Evolutionary conservation across 805 yeast genomes (phyloP).

Genomic region (Martiniozyma abietophila): DNA sequence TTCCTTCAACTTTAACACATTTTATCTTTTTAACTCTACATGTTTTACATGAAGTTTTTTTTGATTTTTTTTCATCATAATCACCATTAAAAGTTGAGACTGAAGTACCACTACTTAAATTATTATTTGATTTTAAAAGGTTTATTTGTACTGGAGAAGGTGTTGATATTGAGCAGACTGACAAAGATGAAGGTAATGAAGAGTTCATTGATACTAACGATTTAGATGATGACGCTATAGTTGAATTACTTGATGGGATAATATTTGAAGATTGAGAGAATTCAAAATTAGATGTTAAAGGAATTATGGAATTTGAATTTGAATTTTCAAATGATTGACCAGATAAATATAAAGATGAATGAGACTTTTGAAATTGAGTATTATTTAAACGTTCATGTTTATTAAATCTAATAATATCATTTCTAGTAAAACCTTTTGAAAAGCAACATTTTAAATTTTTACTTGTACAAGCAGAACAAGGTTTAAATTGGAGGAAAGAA

Average conservation of each 20-base stretch:
- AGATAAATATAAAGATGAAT: no score
- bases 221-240: not conserved
- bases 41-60: conserved; percentile 26
- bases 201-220: conserved; percentile 1
- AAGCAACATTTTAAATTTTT: conserved; percentile 42
- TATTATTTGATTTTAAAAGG: not conserved
- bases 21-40: conserved; percentile 28
- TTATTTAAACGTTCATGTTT: conserved; percentile 20
- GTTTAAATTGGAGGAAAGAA: conserved; percentile 35
- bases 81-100: not conserved
- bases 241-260: not conserved
- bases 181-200: conserved; percentile 2
- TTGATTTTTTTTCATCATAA: conserved; percentile 12
- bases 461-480: conserved; percentile 47
- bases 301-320: no score
- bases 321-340: no score
- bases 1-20: conserved; percentile 24
- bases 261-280: not conserved
- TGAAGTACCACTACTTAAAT: not conserved
- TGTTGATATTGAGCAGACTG: conserved; percentile 4
- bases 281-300: not conserved
- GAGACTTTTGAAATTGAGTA: not conserved
- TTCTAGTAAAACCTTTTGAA: conserved; percentile 58
- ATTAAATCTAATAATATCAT: conserved; percentile 39
- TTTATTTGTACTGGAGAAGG: conserved; percentile 4